Evolutionary conservation across 2,329 filamentous ascomycete species (phyloP).

Genomic region (Cordyceps fumosorosea): DNA sequence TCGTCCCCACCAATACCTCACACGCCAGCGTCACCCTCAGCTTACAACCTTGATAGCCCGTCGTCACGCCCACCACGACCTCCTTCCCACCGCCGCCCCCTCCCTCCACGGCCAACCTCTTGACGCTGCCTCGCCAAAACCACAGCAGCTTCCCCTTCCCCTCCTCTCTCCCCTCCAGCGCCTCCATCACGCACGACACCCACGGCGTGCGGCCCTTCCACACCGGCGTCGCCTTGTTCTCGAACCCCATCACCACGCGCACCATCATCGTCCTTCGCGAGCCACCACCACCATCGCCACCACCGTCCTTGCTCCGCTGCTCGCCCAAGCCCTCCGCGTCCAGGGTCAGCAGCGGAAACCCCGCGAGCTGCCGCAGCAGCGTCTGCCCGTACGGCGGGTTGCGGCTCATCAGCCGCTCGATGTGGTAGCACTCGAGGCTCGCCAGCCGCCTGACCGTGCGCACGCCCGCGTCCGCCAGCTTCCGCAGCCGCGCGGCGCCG

Average conservation of each 20-base stretch:
- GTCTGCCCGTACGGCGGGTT: conserved; percentile 79
- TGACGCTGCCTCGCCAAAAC: conserved; percentile 59
- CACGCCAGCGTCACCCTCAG: conserved; percentile 69
- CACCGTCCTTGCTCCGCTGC: neutral
- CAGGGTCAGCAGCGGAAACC: conserved; percentile 58
- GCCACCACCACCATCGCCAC: too few species aligned
- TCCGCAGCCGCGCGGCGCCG: conserved; percentile 68
- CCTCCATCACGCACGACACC: conserved; percentile 66
- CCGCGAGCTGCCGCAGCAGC: conserved; percentile 54
- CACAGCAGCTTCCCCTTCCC: conserved; percentile 47
- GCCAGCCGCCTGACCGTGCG: conserved; percentile 65
- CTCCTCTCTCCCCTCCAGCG: neutral
- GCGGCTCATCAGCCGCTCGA: conserved; percentile 70
- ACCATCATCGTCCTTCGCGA: conserved; percentile 31
- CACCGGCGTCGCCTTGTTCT: conserved; percentile 54
- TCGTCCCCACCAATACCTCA: conserved; percentile 70
- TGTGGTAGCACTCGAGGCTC: conserved; percentile 57
- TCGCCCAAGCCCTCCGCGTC: conserved; percentile 19
- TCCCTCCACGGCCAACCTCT: conserved; percentile 40
- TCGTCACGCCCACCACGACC: conserved; percentile 47
- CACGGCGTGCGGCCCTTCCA: conserved; percentile 63
- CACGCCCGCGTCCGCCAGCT: conserved; percentile 65
- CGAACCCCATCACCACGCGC: conserved; percentile 61
- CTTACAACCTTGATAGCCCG: conserved; percentile 47
- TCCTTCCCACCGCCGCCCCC: conserved; percentile 41